Conservation (phyloP, 345 rosid species). For the Erucastrum elatum region DNA sequence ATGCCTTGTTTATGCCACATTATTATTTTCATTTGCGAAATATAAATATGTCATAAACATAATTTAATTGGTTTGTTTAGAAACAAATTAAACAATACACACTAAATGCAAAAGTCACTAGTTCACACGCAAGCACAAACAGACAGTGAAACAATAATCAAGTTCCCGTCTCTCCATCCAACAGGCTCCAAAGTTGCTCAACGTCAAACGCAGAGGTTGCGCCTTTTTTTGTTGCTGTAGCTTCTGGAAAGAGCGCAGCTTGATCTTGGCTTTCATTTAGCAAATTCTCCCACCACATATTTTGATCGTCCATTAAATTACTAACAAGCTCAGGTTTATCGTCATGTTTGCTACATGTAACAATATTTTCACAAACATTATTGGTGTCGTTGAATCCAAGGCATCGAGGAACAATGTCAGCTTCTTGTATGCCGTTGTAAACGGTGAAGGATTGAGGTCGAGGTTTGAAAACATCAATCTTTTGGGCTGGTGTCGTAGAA, state of each 20-base stretch:
- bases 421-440: background rate
- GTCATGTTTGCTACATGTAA: constrained; percentile 9
- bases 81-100: background rate
- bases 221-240: background rate
- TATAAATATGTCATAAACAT: background rate
- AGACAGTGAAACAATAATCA: constrained; percentile 7
- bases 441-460: constrained; percentile 36
- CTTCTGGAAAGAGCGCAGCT: background rate
- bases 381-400: background rate
- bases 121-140: background rate
- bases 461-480: constrained; percentile 32
- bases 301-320: constrained; percentile 9
- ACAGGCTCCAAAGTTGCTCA: constrained; percentile 37
- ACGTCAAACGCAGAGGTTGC: constrained; percentile 14
- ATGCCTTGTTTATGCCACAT: background rate
- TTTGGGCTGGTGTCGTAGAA: background rate
- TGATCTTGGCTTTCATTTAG: constrained; percentile 13
- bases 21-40: background rate
- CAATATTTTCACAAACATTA: background rate
- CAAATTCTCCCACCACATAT: constrained; percentile 36
- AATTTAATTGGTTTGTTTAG: background rate
- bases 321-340: background rate
- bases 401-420: background rate
- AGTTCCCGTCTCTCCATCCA: constrained; percentile 24
- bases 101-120: background rate